phyloP scores from a whole-genome alignment of 352 stramenopile genomes.

The Saprolegnia parasitica region DNA sequence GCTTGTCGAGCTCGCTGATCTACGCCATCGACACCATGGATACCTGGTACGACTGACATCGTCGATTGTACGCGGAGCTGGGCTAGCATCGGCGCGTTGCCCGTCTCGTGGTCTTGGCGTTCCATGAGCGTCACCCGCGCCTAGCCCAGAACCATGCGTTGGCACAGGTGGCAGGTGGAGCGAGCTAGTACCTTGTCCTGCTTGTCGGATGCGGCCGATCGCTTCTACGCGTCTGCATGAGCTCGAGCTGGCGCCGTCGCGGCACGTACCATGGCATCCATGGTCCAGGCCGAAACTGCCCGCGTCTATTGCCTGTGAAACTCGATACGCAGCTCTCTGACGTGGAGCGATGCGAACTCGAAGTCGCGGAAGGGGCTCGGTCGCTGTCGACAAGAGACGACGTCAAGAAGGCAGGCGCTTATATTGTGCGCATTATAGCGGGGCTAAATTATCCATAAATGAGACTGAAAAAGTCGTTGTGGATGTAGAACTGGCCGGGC shows the following conservation, averaged over 20 bases:
- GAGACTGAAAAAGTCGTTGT: conserved; percentile 97
- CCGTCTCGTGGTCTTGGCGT: conserved; percentile 59
- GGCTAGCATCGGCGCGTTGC: conserved; percentile 68
- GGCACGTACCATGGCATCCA: neutral
- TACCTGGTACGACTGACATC: too few species aligned
- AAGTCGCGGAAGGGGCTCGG: too few species aligned
- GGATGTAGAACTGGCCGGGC: conserved; percentile 94
- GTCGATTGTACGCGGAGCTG: conserved; percentile 49
- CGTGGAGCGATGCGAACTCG: too few species aligned
- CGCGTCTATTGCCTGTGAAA: too few species aligned
- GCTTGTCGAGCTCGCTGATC: conserved; percentile 69
- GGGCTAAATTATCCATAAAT: conserved; percentile 88
- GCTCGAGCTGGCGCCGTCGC: neutral
- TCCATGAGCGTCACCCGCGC: conserved; percentile 58
- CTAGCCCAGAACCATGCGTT: neutral
- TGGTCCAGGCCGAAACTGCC: neutral
- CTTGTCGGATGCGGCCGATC: neutral
- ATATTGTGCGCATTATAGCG: neutral
- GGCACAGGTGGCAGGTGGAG: neutral
- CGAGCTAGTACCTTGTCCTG: neutral
- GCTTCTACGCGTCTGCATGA: neutral
- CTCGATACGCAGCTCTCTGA: too few species aligned
- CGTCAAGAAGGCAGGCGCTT: neutral
- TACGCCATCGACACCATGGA: conserved; percentile 31
- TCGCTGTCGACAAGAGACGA: neutral